Evolutionary conservation across 768 basidiomycete species (phyloP).

Genomic region (Dacryopinax spathularia): DNA sequence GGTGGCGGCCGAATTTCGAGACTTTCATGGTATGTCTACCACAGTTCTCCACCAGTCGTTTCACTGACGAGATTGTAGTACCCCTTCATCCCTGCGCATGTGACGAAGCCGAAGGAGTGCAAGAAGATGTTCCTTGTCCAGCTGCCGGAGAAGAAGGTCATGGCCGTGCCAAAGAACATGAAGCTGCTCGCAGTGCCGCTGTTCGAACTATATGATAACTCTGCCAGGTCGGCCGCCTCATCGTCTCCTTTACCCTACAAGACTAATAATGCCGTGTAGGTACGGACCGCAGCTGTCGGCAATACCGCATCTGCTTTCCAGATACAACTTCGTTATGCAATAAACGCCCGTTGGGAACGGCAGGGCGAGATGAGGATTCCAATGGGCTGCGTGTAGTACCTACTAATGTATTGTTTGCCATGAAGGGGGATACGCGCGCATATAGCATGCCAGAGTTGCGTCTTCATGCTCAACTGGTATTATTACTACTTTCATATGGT

Average conservation of each 20-base stretch:
- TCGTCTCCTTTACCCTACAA: background rate
- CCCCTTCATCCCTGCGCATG: conserved; percentile 87
- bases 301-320: conserved; percentile 79
- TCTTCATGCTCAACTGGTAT: too few relatives aligned
- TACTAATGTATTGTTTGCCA: background rate
- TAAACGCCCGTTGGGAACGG: conserved; percentile 17
- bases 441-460: too few relatives aligned
- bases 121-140: conserved; percentile 92
- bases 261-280: conserved; percentile 21
- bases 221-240: too few relatives aligned
- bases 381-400: background rate
- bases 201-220: conserved; percentile 95
- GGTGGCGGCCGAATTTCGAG: conserved; percentile 98
- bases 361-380: background rate
- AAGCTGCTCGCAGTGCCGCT: conserved; percentile 92
- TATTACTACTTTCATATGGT: too few relatives aligned
- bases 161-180: conserved; percentile 98
- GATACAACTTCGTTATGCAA: conserved; percentile 66
- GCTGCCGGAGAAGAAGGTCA: conserved; percentile 86
- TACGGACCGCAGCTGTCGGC: conserved; percentile 92
- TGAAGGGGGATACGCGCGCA: too few relatives aligned
- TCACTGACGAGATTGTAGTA: conserved; percentile 33
- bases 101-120: conserved; percentile 95
- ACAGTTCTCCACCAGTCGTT: conserved; percentile 1
- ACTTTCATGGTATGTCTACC: conserved; percentile 76